Percentiles rank a stretch among this genome's conserved stretches.
Evolutionary conservation across 208 protist species (phyloP).

Genomic region (Acanthamoeba triangularis): DNA sequence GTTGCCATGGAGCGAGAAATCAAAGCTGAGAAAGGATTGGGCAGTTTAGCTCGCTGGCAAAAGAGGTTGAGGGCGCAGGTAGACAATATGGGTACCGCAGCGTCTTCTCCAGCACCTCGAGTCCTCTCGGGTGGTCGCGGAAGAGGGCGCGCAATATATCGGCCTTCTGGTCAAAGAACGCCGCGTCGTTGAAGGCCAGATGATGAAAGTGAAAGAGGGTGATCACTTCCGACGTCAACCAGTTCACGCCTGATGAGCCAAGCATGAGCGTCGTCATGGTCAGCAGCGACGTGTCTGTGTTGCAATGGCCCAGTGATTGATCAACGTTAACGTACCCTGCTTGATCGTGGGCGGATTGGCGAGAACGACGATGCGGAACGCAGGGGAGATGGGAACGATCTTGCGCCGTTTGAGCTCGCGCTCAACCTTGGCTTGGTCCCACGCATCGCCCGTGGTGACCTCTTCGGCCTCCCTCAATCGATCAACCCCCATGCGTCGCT

Average conservation of each 20-base stretch:
- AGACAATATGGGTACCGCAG: constrained; percentile 81
- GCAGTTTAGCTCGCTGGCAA: not conserved
- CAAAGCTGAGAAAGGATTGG: not conserved
- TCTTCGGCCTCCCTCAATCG: not conserved
- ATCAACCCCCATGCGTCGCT: constrained; percentile 45
- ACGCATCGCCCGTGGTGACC: not conserved
- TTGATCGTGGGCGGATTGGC: constrained; percentile 66
- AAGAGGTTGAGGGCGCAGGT: not conserved
- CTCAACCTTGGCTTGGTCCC: constrained; percentile 54
- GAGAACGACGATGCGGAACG: constrained; percentile 70
- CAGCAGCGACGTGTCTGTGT: too few species aligned
- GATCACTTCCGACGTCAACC: constrained; percentile 93
- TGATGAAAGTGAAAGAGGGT: constrained; percentile 94
- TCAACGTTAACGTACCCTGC: not conserved
- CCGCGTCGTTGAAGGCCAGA: constrained; percentile 87
- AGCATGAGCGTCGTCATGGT: not conserved
- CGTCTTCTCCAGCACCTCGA: constrained; percentile 34
- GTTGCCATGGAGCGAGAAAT: constrained; percentile 42
- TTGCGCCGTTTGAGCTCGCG: constrained; percentile 27
- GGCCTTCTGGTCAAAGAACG: constrained; percentile 58
- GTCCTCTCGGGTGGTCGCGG: not conserved
- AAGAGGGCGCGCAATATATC: constrained; percentile 51
- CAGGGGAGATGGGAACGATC: constrained; percentile 50
- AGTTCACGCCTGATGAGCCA: constrained; percentile 78
- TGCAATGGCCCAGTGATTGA: not conserved